Conservation (phyloP, 768 basidiomycete genomes). For the Tricholoma bakamatsutake region DNA sequence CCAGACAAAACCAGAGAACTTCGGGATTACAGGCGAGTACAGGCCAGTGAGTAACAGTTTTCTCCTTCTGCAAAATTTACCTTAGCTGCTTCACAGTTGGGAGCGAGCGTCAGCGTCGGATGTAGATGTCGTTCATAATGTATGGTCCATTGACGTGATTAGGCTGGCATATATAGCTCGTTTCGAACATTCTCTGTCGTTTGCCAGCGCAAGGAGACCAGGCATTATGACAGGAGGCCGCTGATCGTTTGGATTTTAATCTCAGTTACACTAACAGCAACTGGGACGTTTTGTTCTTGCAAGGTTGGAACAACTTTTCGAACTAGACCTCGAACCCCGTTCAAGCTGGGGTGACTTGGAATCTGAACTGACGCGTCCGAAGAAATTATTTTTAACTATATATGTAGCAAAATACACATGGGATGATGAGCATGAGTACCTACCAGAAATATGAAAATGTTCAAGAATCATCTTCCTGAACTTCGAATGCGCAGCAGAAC, state of each 20-base stretch:
- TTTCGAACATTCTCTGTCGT: background rate
- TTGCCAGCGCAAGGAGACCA: background rate
- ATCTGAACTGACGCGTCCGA: background rate
- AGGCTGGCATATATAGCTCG: background rate
- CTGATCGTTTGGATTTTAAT: background rate
- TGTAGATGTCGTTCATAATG: constrained; percentile 33
- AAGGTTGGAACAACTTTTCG: no score
- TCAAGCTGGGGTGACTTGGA: background rate
- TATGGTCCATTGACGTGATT: background rate
- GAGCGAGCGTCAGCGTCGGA: constrained; percentile 58
- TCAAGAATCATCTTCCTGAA: constrained; percentile 37
- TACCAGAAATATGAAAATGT: background rate
- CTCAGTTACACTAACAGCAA: background rate
- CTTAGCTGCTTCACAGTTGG: constrained; percentile 37
- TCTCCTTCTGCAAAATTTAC: constrained; percentile 1
- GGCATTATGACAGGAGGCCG: background rate
- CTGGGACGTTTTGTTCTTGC: no score
- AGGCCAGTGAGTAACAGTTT: constrained; percentile 43
- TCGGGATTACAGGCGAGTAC: constrained; percentile 69
- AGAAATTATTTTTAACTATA: background rate
- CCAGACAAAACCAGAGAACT: constrained; percentile 78
- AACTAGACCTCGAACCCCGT: background rate
- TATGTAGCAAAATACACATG: background rate
- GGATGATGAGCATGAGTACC: background rate
- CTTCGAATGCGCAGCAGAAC: constrained; percentile 86